These are phyloP conservation scores for Paratinospora sagittata DNA, from an alignment of 164 flowering plant genomes.

Conservation along the genomic window DNA sequence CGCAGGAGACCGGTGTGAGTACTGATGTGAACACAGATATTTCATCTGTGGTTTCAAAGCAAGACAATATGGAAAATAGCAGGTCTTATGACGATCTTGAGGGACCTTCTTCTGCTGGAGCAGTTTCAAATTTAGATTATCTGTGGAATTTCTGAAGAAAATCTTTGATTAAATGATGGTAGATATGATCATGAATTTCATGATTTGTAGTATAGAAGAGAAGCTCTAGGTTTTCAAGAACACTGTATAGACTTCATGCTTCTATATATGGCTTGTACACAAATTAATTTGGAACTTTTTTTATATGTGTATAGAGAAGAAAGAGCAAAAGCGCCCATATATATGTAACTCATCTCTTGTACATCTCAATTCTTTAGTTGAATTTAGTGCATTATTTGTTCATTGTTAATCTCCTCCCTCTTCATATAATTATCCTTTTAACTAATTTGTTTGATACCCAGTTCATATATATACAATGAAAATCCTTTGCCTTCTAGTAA, in stretches of 20 bases:
- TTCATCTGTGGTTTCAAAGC: slow-evolving; percentile 39
- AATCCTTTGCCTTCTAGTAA: not conserved
- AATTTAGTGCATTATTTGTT: slow-evolving; percentile 7
- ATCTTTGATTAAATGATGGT: not conserved
- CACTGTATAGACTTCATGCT: slow-evolving; percentile 19
- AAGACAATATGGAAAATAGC: slow-evolving; percentile 15
- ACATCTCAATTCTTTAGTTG: slow-evolving; percentile 20
- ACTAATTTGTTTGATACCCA: not conserved
- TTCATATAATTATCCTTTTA: not conserved
- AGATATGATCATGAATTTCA: not conserved
- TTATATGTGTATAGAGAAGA: not conserved
- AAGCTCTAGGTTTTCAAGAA: not conserved
- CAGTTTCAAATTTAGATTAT: slow-evolving; percentile 29
- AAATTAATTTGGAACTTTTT: not conserved
- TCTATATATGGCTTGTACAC: not conserved
- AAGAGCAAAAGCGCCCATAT: not conserved
- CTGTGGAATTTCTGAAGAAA: slow-evolving; percentile 37
- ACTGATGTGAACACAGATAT: slow-evolving; percentile 42
- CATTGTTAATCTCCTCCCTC: not conserved
- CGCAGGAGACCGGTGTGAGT: slow-evolving; percentile 49
- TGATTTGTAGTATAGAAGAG: not conserved
- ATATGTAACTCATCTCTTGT: slow-evolving; percentile 11
- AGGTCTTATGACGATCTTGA: slow-evolving; percentile 21
- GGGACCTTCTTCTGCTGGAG: slow-evolving; percentile 23
- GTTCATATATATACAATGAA: not conserved